Evolutionary conservation across 257 asterid species (phyloP).

Genomic region (Nicotiana undulata): DNA sequence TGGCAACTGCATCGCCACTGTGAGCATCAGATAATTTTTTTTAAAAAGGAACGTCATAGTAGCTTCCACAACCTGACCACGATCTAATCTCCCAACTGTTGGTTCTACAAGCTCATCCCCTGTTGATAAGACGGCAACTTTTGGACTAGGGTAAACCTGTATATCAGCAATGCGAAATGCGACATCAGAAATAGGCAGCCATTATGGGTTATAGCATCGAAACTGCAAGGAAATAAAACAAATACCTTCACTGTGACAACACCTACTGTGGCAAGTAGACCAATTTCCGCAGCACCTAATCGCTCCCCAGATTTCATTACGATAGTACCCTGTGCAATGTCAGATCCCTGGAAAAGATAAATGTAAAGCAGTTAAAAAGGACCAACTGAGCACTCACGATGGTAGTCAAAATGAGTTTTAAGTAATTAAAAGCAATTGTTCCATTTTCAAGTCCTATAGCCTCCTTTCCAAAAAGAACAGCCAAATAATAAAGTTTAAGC

Average conservation of each 20-base stretch:
- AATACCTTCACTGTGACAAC: conserved; percentile 59
- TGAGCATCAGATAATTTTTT: conserved; percentile 2
- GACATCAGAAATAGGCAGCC: neutral
- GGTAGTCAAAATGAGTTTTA: neutral
- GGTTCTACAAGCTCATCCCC: conserved; percentile 98
- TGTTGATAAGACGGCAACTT: conserved; percentile 79
- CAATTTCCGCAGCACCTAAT: conserved; percentile 82
- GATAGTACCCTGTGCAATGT: conserved; percentile 65
- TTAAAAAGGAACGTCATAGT: neutral
- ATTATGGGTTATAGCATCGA: neutral
- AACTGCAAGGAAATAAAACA: neutral
- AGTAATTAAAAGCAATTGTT: neutral
- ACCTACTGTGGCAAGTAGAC: conserved; percentile 88
- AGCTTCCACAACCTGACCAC: conserved; percentile 69
- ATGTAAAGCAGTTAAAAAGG: neutral
- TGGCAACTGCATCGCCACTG: neutral
- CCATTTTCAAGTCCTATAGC: neutral
- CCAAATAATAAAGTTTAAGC: neutral
- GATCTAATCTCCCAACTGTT: conserved; percentile 35
- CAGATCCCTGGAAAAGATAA: conserved; percentile 54
- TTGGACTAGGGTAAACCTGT: conserved; percentile 70
- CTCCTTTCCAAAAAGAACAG: neutral
- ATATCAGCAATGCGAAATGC: conserved; percentile 9
- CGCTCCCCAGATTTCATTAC: conserved; percentile 81
- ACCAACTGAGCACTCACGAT: neutral